Evolutionary conservation across 2,329 filamentous ascomycete species (phyloP).

Genomic region (Monilinia fructicola): DNA sequence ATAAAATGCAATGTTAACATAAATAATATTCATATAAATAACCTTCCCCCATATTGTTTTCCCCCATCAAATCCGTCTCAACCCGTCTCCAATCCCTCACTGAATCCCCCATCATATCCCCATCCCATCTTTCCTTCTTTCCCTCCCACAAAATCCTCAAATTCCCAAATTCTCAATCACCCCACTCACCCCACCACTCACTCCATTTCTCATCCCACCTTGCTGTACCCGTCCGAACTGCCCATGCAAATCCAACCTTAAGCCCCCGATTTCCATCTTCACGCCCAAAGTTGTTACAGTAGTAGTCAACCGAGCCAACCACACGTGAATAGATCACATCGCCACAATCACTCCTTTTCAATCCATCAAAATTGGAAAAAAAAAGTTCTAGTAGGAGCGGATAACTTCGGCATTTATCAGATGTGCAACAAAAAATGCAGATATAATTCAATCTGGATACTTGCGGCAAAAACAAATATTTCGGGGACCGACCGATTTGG

Average conservation of each 20-base stretch:
- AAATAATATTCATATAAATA: too few relatives aligned
- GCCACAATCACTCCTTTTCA: too few relatives aligned
- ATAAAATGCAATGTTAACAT: too few relatives aligned
- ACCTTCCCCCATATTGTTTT: not conserved
- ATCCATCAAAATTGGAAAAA: not conserved
- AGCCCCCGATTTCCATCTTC: not conserved
- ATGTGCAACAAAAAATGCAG: slow-evolving; percentile 7
- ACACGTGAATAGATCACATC: not conserved
- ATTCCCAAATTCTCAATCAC: not conserved
- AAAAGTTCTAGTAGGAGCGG: not conserved
- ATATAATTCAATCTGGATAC: not conserved
- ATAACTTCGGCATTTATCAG: slow-evolving; percentile 18
- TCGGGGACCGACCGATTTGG: too few relatives aligned
- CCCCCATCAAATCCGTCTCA: not conserved
- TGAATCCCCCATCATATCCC: not conserved
- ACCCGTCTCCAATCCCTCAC: too few relatives aligned
- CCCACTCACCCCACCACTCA: not conserved
- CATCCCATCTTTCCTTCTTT: not conserved
- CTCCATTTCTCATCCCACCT: not conserved
- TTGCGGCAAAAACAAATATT: too few relatives aligned
- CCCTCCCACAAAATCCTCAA: too few relatives aligned
- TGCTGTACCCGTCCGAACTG: not conserved
- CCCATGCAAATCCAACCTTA: not conserved
- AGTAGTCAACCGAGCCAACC: not conserved
- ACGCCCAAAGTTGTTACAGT: too few relatives aligned